Base-by-base conservation (phyloP, 192 early-diverging fungal genomes). In the Coemansia sp. region DNA sequence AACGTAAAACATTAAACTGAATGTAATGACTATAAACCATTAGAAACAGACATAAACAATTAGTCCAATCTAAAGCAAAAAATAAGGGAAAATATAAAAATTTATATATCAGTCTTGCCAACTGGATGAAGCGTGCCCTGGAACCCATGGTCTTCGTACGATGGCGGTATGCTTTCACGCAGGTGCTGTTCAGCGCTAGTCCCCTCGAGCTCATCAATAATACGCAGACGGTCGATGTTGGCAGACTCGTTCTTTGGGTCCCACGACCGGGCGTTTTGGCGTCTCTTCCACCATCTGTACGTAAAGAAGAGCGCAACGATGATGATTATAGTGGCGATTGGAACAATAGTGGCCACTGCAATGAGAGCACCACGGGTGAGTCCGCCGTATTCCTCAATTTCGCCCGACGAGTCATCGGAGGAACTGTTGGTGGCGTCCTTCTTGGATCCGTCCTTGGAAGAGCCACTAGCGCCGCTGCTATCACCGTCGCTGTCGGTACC, bases 241-340 rank as follows among this genome's bases (percentile, higher is more conserved):
- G 56, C 61, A 4, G 24, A 30, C 49, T 77, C 74, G 51, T 45
- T 71, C 61, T 77, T 71, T 5, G 74, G 74, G 29, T 77, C 74
- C 74, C 74, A 77, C 29, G 30, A 64, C 42, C 38, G 59, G 1
- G 52, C 29, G 33, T 67, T 71, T 33, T 43, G 60, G 48, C 68
- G 63, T 38, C 58, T 59, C 23, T 48, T 50, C 64, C 65, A 71
- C 74, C 74, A 77, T 46, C 57, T 58, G 68, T 71, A 62, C 25
- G 40, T 28, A 58, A 71, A 77, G 74, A 67, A 77, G 57, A 77
- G 29, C 7, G 48, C 60, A 1, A 67, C 32, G 14, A 77, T 47
- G 46, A 77, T 67, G 4, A 54, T 16, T 27, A 77, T 71, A 14
- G 68, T 67, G 2, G 27, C 68, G 12, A 64, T 44, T 5, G 74